Evolutionary conservation across 257 asterid genomes (phyloP), one percentile per base, ranked within the genome.

Genomic region (Forsythia suspensa): DNA sequence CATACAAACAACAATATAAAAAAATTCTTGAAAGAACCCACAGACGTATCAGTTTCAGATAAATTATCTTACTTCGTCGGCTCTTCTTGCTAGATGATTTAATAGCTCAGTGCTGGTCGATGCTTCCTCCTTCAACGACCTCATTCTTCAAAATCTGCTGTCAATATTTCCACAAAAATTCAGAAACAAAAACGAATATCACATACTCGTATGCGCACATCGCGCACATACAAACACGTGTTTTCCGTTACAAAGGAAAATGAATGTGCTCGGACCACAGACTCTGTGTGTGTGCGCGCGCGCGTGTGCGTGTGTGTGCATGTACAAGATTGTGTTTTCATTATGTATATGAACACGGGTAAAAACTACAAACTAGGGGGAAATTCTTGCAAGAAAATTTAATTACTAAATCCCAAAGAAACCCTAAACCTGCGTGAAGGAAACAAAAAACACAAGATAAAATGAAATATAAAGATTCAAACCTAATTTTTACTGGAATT

Each of bases 31-130:
- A 21, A 36, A 70, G 77, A 80, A 46, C 44, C 2, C 34, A 61
- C 55, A 72, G 81, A 77, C 77, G 41, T 63, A 78, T 51, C 66
- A 74, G 43, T 37, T 69, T 38, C 52, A 51, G 37, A 73, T 16
- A 38, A 68, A 34, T 39, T 37, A 77, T 84, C 93, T 74, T 80
- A 92, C 95, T 67, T 79, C 82, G 61, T 87, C 91, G 7, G 78
- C 81, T 74, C 86, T 82, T 84, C 85, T 82, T 36, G 69, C 48
- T 40, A 77, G 48, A 75, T 63, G 80, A 76, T 67, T 86, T 3
- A 81, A 80, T 13, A 86, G 80, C 72, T 89, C 96, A 61, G 85
- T 77, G 86, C 91, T 89, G 84, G 96, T 83, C 36, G 94, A 86
- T 55, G 90, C 94, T 81, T 90, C 98, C 71, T 86, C 91, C 77